Conservation (phyloP, 805 yeast genomes). For the Wickerhamiella nectarea region DNA sequence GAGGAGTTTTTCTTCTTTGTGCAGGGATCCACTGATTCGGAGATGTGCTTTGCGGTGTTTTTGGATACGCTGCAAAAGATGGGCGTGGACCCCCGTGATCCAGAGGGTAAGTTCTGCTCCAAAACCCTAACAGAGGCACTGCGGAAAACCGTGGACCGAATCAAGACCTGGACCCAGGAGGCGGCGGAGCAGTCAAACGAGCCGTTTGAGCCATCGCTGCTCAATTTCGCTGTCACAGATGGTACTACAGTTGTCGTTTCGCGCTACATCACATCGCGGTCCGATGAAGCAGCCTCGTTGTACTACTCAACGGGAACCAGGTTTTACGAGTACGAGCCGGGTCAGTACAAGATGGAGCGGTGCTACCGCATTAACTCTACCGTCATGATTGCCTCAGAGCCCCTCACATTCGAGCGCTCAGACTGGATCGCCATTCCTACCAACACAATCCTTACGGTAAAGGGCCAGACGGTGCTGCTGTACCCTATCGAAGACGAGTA, state of each 20-base stretch:
- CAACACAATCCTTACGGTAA: slow-evolving; percentile 69
- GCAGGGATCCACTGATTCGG: slow-evolving; percentile 94
- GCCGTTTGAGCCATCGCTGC: slow-evolving; percentile 57
- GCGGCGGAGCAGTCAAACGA: slow-evolving; percentile 29
- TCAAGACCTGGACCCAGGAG: slow-evolving; percentile 68
- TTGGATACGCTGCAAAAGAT: slow-evolving; percentile 59
- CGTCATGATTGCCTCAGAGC: slow-evolving; percentile 94
- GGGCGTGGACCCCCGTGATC: slow-evolving; percentile 58
- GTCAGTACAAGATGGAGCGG: slow-evolving; percentile 88
- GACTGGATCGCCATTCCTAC: slow-evolving; percentile 98
- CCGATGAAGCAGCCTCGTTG: slow-evolving; percentile 91
- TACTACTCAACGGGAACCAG: slow-evolving; percentile 90
- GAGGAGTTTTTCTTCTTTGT: slow-evolving; percentile 69
- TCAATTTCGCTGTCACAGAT: slow-evolving; percentile 92
- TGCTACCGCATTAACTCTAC: slow-evolving; percentile 85
- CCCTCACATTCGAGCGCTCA: slow-evolving; percentile 87
- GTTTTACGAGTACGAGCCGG: slow-evolving; percentile 80
- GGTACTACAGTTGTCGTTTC: slow-evolving; percentile 77
- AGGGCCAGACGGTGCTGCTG: slow-evolving; percentile 71
- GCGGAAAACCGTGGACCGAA: slow-evolving; percentile 53
- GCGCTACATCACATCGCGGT: slow-evolving; percentile 73
- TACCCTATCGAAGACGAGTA: slow-evolving; percentile 87
- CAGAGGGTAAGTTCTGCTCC: slow-evolving; percentile 37
- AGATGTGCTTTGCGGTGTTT: slow-evolving; percentile 83
- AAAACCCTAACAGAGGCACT: slow-evolving; percentile 52